These are phyloP conservation scores for Turritis glabra DNA, from an alignment of 345 rosid species.

Conservation along the genomic window DNA sequence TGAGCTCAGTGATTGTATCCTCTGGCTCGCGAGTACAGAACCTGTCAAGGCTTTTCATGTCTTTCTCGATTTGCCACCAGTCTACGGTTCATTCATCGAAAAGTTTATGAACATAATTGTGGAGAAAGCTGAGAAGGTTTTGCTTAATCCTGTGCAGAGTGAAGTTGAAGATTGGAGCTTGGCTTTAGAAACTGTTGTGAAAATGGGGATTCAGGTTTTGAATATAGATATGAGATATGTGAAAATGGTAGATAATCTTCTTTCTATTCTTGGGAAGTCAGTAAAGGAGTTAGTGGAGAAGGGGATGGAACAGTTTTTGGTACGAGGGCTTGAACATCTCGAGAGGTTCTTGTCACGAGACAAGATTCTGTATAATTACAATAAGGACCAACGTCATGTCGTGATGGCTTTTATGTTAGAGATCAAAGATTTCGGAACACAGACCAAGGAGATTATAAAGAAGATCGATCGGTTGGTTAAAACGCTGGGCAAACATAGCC, in stretches of 20 bases:
- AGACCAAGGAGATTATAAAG: not conserved
- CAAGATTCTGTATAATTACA: not conserved
- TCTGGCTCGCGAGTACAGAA: not conserved
- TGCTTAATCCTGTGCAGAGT: not conserved
- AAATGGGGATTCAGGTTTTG: not conserved
- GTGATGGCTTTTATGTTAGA: not conserved
- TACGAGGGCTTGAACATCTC: not conserved
- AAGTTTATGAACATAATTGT: not conserved
- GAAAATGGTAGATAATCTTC: not conserved
- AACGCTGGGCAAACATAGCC: not conserved
- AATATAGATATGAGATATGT: not conserved
- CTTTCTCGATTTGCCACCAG: not conserved
- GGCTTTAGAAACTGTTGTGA: not conserved
- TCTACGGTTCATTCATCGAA: not conserved
- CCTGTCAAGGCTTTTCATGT: not conserved
- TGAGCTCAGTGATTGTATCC: slow-evolving; percentile 22
- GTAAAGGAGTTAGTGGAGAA: not conserved
- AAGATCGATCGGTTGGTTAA: slow-evolving; percentile 5
- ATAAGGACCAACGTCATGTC: not conserved
- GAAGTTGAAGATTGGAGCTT: slow-evolving; percentile 15
- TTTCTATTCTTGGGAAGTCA: not conserved
- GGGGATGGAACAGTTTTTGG: not conserved
- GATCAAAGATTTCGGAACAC: not conserved
- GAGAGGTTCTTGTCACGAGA: slow-evolving; percentile 5
- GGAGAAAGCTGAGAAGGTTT: not conserved